Base-by-base conservation (phyloP, 768 basidiomycete species). In the Amanita rubescens region DNA sequence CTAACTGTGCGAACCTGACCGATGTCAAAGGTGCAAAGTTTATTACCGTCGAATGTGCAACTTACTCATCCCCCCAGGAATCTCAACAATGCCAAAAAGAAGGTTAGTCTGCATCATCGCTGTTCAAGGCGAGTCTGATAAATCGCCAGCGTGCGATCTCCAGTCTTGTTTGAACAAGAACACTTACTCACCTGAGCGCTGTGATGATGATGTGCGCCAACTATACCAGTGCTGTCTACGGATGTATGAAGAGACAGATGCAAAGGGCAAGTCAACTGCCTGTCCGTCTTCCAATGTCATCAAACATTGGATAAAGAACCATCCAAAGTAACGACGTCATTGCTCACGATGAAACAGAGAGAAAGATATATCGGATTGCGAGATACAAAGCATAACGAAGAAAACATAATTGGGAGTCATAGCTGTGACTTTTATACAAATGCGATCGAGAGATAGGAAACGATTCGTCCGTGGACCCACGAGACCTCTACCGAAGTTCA, bases 101-200 rank as follows among this genome's bases (percentile, higher is more conserved):
- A 63, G 67, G 67, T 67, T 34, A 5, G 55, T n/a, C 49, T 46
- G 25, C 19, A n/a, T 53, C 12, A 11, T 17, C 10, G 15, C 32
- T 22, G 11, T 3, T 14, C 59, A 33, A 5, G 25, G 22, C 6
- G 14, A 7, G 9, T 15, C 25, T 32, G 27, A 33, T 32, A 1
- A 30, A n/a, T 8, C 17, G 17, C 25, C 17, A 88, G 86, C 86
- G 0, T 88, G 86, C 60, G 64, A 71, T 19, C 68, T 88, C 3
- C 86, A 87, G 41, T 53, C 69, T 1, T 89, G 87, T 61, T 70
- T 88, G 27, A 74, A 73, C 49, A 80, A 75, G 55, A 76, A 87
- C 63, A 84, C 81, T 0, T 87, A 85, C 60, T 59, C 58, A 2
- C 85, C 82, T 0, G 84, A 85, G 17, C 80, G 75, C 56, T 89